Evolutionary conservation across 768 basidiomycete genomes (phyloP), one percentile per base, ranked within the genome.

Genomic region (Boletus reticulatus): DNA sequence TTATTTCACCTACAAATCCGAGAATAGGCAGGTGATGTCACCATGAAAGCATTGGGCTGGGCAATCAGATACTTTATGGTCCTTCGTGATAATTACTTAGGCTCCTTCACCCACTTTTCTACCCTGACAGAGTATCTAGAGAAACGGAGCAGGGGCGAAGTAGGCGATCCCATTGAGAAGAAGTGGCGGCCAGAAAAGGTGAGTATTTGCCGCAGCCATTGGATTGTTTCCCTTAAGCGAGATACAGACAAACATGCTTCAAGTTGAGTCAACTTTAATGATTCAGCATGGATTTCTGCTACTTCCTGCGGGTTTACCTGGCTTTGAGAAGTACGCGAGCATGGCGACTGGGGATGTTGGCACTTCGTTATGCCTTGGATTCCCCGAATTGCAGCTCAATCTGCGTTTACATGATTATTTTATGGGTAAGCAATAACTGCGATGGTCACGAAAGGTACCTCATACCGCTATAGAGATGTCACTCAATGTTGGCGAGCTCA

Each of bases 41-140:
- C 81, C 10, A 88, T 87, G 73, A 89, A 88, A 67, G 76, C 79
- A 2, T 73, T 93, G 50, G 95, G 94, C 22, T 97, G 95, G 95
- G 85, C 85, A 3, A 81, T 95, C 56, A 84, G 94, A 37, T 87
- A 93, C 65, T 79, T 96, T 60, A 89, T 98, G 84, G 84, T 88
- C 39, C 66, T 97, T 55, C 85, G 89, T 44, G 93, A 96, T 65
- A 98, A 98, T 71, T 98, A 98, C 71, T 84, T 98, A 48, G 96
- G 96, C 12, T 80, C 84, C 6, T 98, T 97, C 72, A 97, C 94
- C 2, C 90, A 96, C 61, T 98, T 95, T 63, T 86, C 87, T 4
- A 97, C 92, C 1, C 77, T 93, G 41, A 81, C 80, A 20, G 96
- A 98, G 74, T 96, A 93, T 67, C 75, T 93, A 44, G 82, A 87